Base-by-base conservation (phyloP, 2,329 filamentous ascomycete genomes). In the Calonectria crousiana region DNA sequence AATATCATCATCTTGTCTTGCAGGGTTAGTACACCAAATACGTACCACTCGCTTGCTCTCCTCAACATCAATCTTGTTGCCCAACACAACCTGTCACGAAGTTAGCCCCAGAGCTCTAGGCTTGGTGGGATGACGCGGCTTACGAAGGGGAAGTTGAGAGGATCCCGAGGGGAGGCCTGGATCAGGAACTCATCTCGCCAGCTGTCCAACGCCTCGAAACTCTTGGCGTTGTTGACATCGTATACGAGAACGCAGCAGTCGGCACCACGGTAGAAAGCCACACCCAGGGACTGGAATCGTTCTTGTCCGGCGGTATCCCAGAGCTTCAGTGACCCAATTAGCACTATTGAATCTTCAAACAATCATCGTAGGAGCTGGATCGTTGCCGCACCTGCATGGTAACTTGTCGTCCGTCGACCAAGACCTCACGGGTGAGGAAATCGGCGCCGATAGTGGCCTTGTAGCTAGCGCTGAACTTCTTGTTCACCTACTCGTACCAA, bases 401-500 rank as follows among this genome's bases (percentile, higher is more conserved):
- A 78, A 99, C 97, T 83, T 98, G 92, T 84, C 96, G 92, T 87
- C 98, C 97, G 86, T 98, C 97, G 69, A 99, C 96, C 78, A 98
- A 89, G 51, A 99, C 97, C 88, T 99, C 97, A 85, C 98, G 97
- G 71, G 97, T 99, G 75, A 99, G 90, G 87, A 99, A 99, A 86
- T 99, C 97, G 85, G 97, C 97, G 79, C 97, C 97, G 85, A 99
- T 99, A 58, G 97, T 99, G 74, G 97, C 97, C 89, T 99, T 99
- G 92, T 99, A 99, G 89, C 96, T 98, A 80, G 96, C 96, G 85
- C 96, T 98, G 90, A 99, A 99, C 86, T 99, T 98, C 89, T 99
- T 99, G 90, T 99, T 99, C 91, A 99, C 96, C 96, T 98, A 80
- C 79, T 26, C 74, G 38, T 11, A 26, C 51, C 13, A 56, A n/a